Evolutionary conservation across 2,329 filamentous ascomycete genomes (phyloP).

Genomic region (Fusarium graminum): DNA sequence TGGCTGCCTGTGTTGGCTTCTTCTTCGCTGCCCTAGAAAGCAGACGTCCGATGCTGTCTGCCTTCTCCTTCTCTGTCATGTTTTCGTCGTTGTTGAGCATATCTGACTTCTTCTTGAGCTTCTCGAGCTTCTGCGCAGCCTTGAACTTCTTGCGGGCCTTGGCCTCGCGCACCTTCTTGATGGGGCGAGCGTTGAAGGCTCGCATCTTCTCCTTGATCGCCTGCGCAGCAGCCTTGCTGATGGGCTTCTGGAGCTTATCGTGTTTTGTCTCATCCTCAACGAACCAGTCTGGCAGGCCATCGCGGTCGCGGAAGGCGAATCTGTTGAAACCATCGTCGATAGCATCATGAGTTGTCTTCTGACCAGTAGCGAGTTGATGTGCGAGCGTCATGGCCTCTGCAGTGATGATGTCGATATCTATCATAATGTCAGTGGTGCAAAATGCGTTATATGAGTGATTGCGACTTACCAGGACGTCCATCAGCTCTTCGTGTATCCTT

Average conservation of each 20-base stretch:
- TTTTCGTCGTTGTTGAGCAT: constrained; percentile 89
- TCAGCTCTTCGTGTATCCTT: constrained; percentile 73
- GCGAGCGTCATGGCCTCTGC: constrained; percentile 98
- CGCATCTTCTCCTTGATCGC: constrained; percentile 96
- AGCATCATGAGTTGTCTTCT: constrained; percentile 82
- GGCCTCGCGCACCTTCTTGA: constrained; percentile 98
- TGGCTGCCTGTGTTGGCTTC: constrained; percentile 85
- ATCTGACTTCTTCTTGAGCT: constrained; percentile 97
- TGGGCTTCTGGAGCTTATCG: constrained; percentile 87
- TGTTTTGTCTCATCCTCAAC: constrained; percentile 90
- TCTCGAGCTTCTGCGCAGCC: constrained; percentile 90
- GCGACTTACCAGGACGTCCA: constrained; percentile 69
- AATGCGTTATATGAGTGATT: not conserved
- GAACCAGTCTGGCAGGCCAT: constrained; percentile 98
- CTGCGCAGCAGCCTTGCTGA: constrained; percentile 86
- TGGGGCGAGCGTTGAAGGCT: constrained; percentile 92
- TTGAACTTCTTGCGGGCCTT: constrained; percentile 98
- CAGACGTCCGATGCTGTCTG: constrained; percentile 82
- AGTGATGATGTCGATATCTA: constrained; percentile 98
- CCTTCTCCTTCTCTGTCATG: constrained; percentile 96
- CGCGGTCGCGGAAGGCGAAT: constrained; percentile 87
- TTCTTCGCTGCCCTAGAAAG: constrained; percentile 86
- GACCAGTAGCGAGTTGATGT: constrained; percentile 88
- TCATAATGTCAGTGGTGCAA: constrained; percentile 9
- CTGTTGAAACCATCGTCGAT: constrained; percentile 96